A percentile compares a stretch with the other conserved stretches of the same genome.
phyloP scores from a whole-genome alignment of 2,329 filamentous ascomycete species.

The Paecilomyces sp. region DNA sequence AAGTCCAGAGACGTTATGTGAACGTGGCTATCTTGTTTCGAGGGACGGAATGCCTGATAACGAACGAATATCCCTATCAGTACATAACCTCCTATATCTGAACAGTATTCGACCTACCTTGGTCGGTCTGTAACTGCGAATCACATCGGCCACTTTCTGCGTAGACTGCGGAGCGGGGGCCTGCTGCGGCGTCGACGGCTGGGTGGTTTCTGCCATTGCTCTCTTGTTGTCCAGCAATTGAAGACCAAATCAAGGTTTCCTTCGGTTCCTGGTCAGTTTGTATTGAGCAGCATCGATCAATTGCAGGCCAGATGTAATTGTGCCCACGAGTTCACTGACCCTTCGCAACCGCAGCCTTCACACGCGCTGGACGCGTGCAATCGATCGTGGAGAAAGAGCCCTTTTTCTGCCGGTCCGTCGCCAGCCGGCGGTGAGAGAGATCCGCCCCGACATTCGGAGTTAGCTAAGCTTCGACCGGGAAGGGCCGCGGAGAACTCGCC shows the following conservation, averaged over 20 bases:
- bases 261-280: not conserved
- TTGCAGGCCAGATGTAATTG: not conserved
- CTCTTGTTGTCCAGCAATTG: not conserved
- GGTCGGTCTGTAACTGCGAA: slow-evolving; percentile 69
- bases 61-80: slow-evolving; percentile 6
- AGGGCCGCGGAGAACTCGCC: not conserved
- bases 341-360: not conserved
- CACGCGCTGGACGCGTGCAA: not conserved
- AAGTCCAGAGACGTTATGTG: slow-evolving; percentile 89
- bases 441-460: slow-evolving; percentile 12
- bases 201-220: slow-evolving; percentile 16
- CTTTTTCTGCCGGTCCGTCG: not conserved
- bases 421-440: slow-evolving; percentile 5
- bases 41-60: slow-evolving; percentile 22
- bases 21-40: slow-evolving; percentile 39
- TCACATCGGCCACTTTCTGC: slow-evolving; percentile 69
- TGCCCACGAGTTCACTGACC: not conserved
- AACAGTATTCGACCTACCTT: slow-evolving; percentile 50
- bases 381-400: not conserved
- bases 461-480: slow-evolving; percentile 2
- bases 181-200: slow-evolving; percentile 15
- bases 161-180: slow-evolving; percentile 25
- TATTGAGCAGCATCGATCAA: not conserved
- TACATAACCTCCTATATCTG: not conserved
- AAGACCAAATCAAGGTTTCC: not conserved